Base-by-base conservation (phyloP, 768 basidiomycete genomes). In the Serendipita indica region DNA sequence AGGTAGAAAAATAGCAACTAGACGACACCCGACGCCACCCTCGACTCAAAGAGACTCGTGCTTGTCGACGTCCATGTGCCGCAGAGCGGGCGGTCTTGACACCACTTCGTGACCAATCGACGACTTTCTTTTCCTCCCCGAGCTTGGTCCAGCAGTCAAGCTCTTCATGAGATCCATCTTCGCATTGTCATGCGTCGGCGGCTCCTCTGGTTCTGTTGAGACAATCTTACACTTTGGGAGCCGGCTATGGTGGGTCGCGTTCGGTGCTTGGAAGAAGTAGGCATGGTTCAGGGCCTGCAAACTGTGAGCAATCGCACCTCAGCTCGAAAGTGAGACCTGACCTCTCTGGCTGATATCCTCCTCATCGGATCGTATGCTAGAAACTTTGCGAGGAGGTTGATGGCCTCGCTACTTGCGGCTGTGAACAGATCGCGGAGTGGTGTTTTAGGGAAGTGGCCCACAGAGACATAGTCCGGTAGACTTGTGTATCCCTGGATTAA, bases 401-500 rank as follows among this genome's bases (percentile, higher is more conserved):
- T 72, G 0, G 89, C 82, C 61, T 93, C 90, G 4, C 81, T 78
- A 39, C 81, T 89, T 1, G 93, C 89, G 4, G 92, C 93, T 0
- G 88, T 89, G 73, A 99, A 94, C 57, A 96, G 78, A 64, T 87
- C 82, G 33, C 89, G 81, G 35, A 97, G 73, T 14, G 83, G 83
- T 12, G 83, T 78, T 69, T 84, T 86, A 1, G 89, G 87, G 67
- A 91, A 89, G 64, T 86, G 84, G 34, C 88, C 88, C 12, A 93
- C 81, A 1, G 85, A 76, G 2, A 93, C 77, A 67, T 91, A 96
- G 70, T 94, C 87, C 2, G 92, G 91, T 12, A 99, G 76, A 70
- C 86, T 84, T 2, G 82, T 86, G 70, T 96, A 87, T 6, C 90
- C 91, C 92, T 93, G 63, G 58, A 37, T 30, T 33, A 39, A 20